Percentiles rank a stretch among this genome's conserved stretches.
Evolutionary conservation across 805 yeast genomes (phyloP).

Genomic region (Lachancea kluyveri): DNA sequence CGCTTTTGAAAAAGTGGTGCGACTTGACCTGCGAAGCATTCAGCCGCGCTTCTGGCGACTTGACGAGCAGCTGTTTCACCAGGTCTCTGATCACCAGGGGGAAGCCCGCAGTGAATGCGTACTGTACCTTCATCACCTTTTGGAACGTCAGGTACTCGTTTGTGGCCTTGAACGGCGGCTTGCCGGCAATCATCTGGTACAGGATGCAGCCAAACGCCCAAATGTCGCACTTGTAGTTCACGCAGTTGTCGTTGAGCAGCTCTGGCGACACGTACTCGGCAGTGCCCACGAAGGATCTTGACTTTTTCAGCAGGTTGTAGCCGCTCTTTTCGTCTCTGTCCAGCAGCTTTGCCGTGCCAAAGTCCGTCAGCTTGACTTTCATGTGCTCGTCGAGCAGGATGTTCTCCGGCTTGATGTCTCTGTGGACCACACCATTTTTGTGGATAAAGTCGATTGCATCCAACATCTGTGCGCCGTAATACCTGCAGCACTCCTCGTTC

Average conservation of each 20-base stretch:
- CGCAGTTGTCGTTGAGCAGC: conserved; percentile 63
- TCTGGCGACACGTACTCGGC: conserved; percentile 85
- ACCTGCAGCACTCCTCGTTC: conserved; percentile 60
- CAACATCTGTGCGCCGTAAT: conserved; percentile 66
- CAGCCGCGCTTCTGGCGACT: conserved; percentile 59
- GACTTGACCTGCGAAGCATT: conserved; percentile 49
- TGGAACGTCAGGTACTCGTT: conserved; percentile 80
- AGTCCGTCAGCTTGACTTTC: conserved; percentile 70
- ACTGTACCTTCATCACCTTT: conserved; percentile 72
- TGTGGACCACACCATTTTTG: conserved; percentile 66
- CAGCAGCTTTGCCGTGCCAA: conserved; percentile 74
- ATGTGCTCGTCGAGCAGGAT: conserved; percentile 56
- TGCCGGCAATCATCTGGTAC: conserved; percentile 92
- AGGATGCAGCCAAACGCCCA: conserved; percentile 98
- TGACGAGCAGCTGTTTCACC: conserved; percentile 58
- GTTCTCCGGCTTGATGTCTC: conserved; percentile 83
- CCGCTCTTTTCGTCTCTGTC: conserved; percentile 39
- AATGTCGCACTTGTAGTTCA: conserved; percentile 91
- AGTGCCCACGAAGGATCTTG: conserved; percentile 80
- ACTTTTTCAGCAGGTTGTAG: conserved; percentile 62
- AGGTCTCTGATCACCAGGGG: conserved; percentile 69
- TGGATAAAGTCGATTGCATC: conserved; percentile 73
- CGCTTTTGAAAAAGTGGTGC: conserved; percentile 56
- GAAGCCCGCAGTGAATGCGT: conserved; percentile 80
- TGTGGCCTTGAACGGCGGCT: conserved; percentile 80